Evolutionary conservation across 768 basidiomycete species (phyloP), one percentile per base, ranked within the genome.

Genomic region (Agrocybe chaxingu): DNA sequence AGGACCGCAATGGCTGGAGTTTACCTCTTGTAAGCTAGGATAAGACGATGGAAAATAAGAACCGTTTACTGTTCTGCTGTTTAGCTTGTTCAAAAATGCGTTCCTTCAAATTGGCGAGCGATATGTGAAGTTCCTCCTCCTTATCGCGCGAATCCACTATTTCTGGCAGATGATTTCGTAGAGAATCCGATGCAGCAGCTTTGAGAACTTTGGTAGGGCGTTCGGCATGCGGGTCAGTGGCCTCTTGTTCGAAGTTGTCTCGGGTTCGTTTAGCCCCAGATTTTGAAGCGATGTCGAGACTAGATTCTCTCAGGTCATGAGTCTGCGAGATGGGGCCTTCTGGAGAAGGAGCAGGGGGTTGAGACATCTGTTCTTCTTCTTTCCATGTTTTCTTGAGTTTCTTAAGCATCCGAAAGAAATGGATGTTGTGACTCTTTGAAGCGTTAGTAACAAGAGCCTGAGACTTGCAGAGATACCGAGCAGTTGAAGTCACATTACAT

Each of bases 351-450:
- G 50, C 45, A 19, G 58, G 55, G 24, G 45, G 53, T 30, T 54
- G 58, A 47, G 58, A 70, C 40, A 41, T 53, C 12, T 45, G 41
- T 12, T 61, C 66, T 50, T 67, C 65, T 39, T 70, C 68, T 58
- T 68, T 72, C 75, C 77, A 79, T 46, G 75, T 72, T 50, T 75
- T 64, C 56, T 76, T 78, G 73, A 78, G 78, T 42, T 76, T 63
- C 42, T 75, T 77, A 53, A 80, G 62, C 80, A 81, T 82, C 31
- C 24, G 10, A 32, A 19, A 40, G 13, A 47, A 39, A 19, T 11
- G 12, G 42, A 29, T 1, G 16, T 24, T 13, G 31, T 33, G 7
- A 29, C 33, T 29, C 13, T 11, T 24, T 41, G 30, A 18, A 12
- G 13, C 11, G 24, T 16, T n/a, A 38, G 9, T 7, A n/a, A n/a